A percentile compares a stretch with the other conserved stretches of the same genome.
Conservation (phyloP, 306 rosid genomes). For the Abrus precatorius region DNA sequence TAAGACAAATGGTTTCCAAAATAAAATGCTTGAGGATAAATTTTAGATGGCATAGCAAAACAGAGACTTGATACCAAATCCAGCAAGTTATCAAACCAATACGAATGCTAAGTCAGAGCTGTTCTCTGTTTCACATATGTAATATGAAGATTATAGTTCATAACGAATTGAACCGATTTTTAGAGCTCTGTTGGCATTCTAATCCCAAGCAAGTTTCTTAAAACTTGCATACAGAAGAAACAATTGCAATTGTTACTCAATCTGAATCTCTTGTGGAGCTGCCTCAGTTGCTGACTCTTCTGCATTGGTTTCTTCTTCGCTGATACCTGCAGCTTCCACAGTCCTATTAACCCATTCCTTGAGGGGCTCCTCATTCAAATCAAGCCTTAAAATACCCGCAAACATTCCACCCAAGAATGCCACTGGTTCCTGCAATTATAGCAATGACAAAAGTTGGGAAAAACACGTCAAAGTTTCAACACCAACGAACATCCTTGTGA, state of each 20-base stretch:
- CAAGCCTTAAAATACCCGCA: slow-evolving; percentile 87
- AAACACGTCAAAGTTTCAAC: slow-evolving; percentile 18
- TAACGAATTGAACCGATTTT: slow-evolving; percentile 29
- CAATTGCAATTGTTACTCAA: slow-evolving; percentile 61
- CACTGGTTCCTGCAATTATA: slow-evolving; percentile 79
- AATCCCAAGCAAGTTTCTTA: slow-evolving; percentile 28
- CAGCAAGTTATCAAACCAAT: slow-evolving; percentile 18
- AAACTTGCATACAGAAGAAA: slow-evolving; percentile 18
- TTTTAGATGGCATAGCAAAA: slow-evolving; percentile 26
- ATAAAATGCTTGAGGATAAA: slow-evolving; percentile 11
- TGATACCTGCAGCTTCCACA: slow-evolving; percentile 78
- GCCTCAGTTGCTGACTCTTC: slow-evolving; percentile 62
- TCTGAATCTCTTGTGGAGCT: slow-evolving; percentile 81
- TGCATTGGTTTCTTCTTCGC: slow-evolving; percentile 62
- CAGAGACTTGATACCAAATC: slow-evolving; percentile 19
- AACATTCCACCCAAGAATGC: slow-evolving; percentile 92
- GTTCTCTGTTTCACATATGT: not conserved
- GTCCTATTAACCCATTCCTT: slow-evolving; percentile 93
- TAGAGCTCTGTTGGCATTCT: slow-evolving; percentile 24
- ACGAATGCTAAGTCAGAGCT: not conserved
- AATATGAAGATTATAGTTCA: slow-evolving; percentile 18
- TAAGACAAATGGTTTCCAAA: slow-evolving; percentile 19
- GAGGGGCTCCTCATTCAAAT: slow-evolving; percentile 91
- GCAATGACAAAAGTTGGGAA: slow-evolving; percentile 16
- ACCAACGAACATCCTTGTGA: not conserved